These are phyloP conservation scores for Flammula alnicola DNA, from an alignment of 1,284 basidiomycete species.

Conservation along the genomic window DNA sequence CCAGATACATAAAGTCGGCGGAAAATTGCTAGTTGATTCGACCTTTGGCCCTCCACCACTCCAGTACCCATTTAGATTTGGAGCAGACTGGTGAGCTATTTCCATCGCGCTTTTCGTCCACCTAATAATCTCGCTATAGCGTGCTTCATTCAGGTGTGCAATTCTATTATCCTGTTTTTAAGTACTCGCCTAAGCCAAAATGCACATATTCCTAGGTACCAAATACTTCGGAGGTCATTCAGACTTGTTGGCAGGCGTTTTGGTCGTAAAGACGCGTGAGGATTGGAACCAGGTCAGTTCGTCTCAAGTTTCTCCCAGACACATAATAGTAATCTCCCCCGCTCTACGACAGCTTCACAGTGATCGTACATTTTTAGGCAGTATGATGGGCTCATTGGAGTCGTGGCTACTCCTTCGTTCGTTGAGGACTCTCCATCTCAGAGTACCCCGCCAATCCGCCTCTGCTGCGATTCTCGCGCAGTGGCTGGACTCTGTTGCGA, in stretches of 20 bases:
- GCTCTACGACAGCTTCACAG: constrained; percentile 54
- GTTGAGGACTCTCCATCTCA: constrained; percentile 84
- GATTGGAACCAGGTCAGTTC: constrained; percentile 66
- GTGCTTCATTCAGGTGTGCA: constrained; percentile 43
- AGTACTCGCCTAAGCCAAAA: constrained; percentile 5
- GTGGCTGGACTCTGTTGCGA: constrained; percentile 69
- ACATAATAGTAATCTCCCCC: not conserved
- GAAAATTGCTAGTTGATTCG: constrained; percentile 76
- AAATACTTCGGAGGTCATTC: constrained; percentile 94
- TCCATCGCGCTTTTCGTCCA: not conserved
- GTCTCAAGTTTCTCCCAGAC: not conserved
- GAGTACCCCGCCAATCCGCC: constrained; percentile 77
- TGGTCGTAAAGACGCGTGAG: constrained; percentile 69
- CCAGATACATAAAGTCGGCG: constrained; percentile 74
- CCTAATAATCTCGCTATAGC: constrained; percentile 22
- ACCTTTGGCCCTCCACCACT: constrained; percentile 92
- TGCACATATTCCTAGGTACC: constrained; percentile 57
- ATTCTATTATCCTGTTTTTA: not conserved
- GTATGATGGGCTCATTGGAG: constrained; percentile 80
- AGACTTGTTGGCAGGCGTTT: constrained; percentile 82
- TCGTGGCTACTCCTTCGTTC: constrained; percentile 89
- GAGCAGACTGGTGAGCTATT: constrained; percentile 62
- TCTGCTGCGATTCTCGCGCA: constrained; percentile 75
- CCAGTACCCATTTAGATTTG: constrained; percentile 85
- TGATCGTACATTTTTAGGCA: constrained; percentile 74